Evolutionary conservation across 108 stramenopile species (phyloP), one percentile per base, ranked within the genome.

Genomic region (Skeletonema tropicum): DNA sequence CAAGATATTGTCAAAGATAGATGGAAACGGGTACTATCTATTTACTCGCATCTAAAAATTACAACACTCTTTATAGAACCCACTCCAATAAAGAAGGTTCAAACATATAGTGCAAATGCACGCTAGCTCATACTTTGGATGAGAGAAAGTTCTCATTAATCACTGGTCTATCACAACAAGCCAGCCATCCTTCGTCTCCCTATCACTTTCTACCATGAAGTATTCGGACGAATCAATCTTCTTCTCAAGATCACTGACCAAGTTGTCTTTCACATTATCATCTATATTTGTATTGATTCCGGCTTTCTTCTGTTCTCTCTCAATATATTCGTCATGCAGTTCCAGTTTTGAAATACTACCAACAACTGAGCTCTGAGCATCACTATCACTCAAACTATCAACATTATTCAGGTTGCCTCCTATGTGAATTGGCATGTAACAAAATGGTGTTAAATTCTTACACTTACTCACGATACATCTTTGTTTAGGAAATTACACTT

Each of bases 161-260:
- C 64, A 74, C 32, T 66, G 64, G 65, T 74, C 64, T 29, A 49
- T 74, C 63, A 74, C 64, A 74, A 74, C 64, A 8, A 74, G 57
- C 73, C 73, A 74, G 29, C 73, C 73, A 42, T 74, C 73, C 21
- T 65, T 74, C 10, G 63, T 65, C 52, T 74, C 73, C n/a, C 23
- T 55, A n/a, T 74, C 73, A 1, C 30, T 57, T 23, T 41, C 6
- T 19, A 74, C 58, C 49, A 74, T 57, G 13, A 32, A 74, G 57
- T 74, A 74, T 23, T 58, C 73, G 29, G 64, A 42, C 23, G 52
- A 55, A 32, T 74, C 73, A 0, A 57, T 57, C 62, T 58, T 59
- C 58, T 66, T 29, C 6, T 29, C 55, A 21, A 29, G 12, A 25
- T 59, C 48, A 33, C 32, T 25, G 10, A 23, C 9, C 23, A 23